A percentile compares a stretch with the other conserved stretches of the same genome.
Evolutionary conservation across 2,329 filamentous ascomycete genomes (phyloP).

Genomic region (Fusarium mangiferae): DNA sequence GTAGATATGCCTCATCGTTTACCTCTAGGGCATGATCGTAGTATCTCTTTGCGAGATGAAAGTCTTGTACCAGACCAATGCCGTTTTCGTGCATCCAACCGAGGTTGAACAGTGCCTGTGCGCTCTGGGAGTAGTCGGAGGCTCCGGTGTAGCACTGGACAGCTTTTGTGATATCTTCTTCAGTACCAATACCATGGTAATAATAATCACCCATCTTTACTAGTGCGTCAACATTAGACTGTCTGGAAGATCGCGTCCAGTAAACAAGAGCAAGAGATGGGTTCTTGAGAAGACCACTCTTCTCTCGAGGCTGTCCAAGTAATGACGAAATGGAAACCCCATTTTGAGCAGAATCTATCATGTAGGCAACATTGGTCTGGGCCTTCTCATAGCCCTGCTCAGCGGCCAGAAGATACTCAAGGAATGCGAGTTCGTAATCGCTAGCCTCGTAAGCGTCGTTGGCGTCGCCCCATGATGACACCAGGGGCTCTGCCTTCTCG

Average conservation of each 20-base stretch:
- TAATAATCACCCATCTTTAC: conserved; percentile 99
- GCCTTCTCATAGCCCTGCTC: conserved; percentile 92
- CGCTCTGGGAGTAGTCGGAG: conserved; percentile 89
- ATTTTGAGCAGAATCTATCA: conserved; percentile 80
- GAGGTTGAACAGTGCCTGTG: conserved; percentile 95
- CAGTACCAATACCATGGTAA: conserved; percentile 80
- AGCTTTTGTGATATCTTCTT: conserved; percentile 81
- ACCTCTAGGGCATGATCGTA: conserved; percentile 94
- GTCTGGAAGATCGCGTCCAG: conserved; percentile 94
- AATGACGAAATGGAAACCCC: conserved; percentile 52
- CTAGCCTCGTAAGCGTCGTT: conserved; percentile 84
- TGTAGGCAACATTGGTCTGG: conserved; percentile 88
- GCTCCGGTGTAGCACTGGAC: conserved; percentile 93
- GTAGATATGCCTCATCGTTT: conserved; percentile 92
- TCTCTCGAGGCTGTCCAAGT: conserved; percentile 55
- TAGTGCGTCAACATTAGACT: conserved; percentile 90
- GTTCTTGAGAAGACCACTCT: conserved; percentile 59
- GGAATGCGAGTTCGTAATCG: conserved; percentile 81
- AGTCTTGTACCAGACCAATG: conserved; percentile 91
- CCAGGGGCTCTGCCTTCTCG: conserved; percentile 76
- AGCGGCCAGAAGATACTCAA: conserved; percentile 86
- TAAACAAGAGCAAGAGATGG: conserved; percentile 81
- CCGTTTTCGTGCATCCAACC: conserved; percentile 99
- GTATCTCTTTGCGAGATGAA: conserved; percentile 94
- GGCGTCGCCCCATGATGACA: conserved; percentile 84